Percentiles rank a stretch among this genome's conserved stretches.
These are phyloP conservation scores for Colletotrichum chrysophilum DNA, from an alignment of 2,329 filamentous ascomycete species.

Conservation along the genomic window DNA sequence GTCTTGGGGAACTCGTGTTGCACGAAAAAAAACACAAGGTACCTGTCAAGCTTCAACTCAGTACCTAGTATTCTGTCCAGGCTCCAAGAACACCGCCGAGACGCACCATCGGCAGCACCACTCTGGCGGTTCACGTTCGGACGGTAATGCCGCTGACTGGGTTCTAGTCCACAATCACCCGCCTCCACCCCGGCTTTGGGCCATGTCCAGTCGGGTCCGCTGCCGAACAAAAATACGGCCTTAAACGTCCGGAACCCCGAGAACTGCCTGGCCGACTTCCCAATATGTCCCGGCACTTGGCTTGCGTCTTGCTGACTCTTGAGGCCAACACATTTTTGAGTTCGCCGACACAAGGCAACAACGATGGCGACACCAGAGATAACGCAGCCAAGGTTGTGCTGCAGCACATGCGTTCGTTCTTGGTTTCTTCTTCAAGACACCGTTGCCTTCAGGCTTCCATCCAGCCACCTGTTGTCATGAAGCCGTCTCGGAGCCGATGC, in stretches of 20 bases:
- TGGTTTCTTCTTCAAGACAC: background rate
- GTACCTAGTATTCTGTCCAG: background rate
- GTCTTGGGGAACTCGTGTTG: background rate
- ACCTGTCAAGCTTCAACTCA: background rate
- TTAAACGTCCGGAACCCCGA: background rate
- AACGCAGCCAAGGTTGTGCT: background rate
- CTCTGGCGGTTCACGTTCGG: background rate
- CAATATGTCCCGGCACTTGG: background rate
- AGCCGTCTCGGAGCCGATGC: background rate
- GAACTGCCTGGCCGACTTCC: background rate
- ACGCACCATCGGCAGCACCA: background rate
- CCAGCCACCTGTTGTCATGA: background rate
- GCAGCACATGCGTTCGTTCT: background rate
- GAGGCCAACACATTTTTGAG: background rate
- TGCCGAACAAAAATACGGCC: background rate
- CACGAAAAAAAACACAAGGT: background rate
- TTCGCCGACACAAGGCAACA: background rate
- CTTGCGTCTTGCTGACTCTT: background rate
- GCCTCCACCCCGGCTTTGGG: background rate
- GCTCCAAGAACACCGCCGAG: background rate
- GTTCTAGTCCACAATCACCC: slow-evolving; percentile 5
- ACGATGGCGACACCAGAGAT: background rate
- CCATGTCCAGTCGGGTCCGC: background rate
- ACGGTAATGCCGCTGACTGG: background rate
- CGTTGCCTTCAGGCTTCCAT: background rate